Percentiles rank a stretch among this genome's conserved stretches.
These are phyloP conservation scores for Sporodiniella umbellata DNA, from an alignment of 371 early-diverging fungal species.

Conservation along the genomic window DNA sequence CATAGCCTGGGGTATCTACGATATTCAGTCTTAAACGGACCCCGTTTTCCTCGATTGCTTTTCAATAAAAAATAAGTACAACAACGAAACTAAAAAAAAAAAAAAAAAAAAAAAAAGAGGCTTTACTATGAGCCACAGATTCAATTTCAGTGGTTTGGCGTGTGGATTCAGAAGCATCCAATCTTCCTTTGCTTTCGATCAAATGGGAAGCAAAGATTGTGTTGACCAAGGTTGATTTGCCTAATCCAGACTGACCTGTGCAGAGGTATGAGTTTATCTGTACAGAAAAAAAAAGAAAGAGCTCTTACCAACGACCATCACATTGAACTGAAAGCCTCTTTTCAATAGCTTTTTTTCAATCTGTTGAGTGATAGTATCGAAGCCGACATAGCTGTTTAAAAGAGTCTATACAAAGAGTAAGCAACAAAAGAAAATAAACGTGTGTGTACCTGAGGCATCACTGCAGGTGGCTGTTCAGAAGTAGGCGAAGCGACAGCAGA, in stretches of 20 bases:
- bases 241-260: slow-evolving; percentile 97
- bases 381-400: slow-evolving; percentile 88
- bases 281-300: slow-evolving; percentile 4
- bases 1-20: slow-evolving; percentile 79
- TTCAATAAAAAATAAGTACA: neutral
- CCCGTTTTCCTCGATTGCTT: slow-evolving; percentile 81
- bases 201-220: slow-evolving; percentile 87
- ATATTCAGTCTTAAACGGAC: slow-evolving; percentile 81
- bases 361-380: slow-evolving; percentile 93
- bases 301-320: slow-evolving; percentile 84
- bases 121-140: slow-evolving; percentile 74
- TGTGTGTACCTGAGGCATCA: neutral
- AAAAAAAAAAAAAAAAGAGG: neutral
- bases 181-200: slow-evolving; percentile 80
- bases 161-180: slow-evolving; percentile 64
- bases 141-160: slow-evolving; percentile 83
- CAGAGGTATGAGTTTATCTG: too few relatives aligned
- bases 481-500: neutral
- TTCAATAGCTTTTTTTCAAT: slow-evolving; percentile 91
- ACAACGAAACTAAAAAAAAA: too few relatives aligned
- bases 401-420: neutral
- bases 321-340: slow-evolving; percentile 93
- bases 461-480: neutral
- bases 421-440: neutral
- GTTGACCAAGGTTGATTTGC: slow-evolving; percentile 98